Conservation (phyloP, 768 basidiomycete genomes). For the Leucocoprinus sp. region DNA sequence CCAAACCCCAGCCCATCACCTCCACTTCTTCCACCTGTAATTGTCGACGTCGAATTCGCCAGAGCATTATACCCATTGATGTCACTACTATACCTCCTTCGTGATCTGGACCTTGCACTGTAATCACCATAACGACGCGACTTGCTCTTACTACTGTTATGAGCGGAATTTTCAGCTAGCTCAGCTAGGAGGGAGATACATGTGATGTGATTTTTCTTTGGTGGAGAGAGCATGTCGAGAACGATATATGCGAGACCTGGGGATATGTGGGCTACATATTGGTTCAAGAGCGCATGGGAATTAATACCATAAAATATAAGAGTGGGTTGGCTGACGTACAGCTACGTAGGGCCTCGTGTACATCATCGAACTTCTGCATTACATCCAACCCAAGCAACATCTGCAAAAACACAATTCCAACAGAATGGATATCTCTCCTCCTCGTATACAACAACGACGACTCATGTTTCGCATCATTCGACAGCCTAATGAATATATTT, state of each 20-base stretch:
- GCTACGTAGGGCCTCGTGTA: conserved; percentile 47
- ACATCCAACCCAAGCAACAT: conserved; percentile 80
- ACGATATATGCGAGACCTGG: conserved; percentile 42
- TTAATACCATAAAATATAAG: too few species aligned
- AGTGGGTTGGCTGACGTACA: conserved; percentile 30
- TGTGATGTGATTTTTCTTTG: conserved; percentile 48
- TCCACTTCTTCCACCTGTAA: conserved; percentile 18
- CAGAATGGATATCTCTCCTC: conserved; percentile 74
- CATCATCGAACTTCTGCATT: conserved; percentile 42
- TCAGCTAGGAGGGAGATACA: conserved; percentile 53
- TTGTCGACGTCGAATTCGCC: conserved; percentile 19
- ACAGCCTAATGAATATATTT: conserved; percentile 46
- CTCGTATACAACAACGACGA: conserved; percentile 67
- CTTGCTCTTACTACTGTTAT: neutral
- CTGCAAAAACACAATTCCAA: conserved; percentile 73
- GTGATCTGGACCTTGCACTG: neutral
- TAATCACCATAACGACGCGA: neutral
- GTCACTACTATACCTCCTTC: neutral
- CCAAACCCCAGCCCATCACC: neutral
- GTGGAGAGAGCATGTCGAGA: conserved; percentile 50
- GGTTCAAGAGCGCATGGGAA: neutral
- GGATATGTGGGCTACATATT: conserved; percentile 41
- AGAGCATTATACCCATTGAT: conserved; percentile 15
- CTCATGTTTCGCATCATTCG: conserved; percentile 72
- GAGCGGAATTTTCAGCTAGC: conserved; percentile 30